phyloP scores from a whole-genome alignment of 495 filamentous ascomycete species.

The Penicillium tannophilum region DNA sequence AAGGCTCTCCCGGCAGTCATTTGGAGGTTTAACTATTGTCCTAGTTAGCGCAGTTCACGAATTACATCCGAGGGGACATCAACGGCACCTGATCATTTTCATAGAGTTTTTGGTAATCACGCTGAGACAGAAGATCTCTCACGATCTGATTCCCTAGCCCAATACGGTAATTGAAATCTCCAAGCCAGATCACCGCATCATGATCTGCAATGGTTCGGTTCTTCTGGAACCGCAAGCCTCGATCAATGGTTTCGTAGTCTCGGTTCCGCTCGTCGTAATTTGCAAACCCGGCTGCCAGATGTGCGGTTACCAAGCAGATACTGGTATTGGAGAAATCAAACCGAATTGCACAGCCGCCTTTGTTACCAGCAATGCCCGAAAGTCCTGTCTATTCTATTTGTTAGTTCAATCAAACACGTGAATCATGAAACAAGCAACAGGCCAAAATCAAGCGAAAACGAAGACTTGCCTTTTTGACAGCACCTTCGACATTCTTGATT shows the following conservation, averaged over 20 bases:
- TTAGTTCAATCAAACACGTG: background rate
- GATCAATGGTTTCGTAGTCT: conserved; percentile 87
- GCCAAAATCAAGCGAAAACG: too few species aligned
- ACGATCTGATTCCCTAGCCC: conserved; percentile 80
- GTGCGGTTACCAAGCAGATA: conserved; percentile 94
- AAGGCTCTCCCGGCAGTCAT: conserved; percentile 93
- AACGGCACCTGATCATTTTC: conserved; percentile 82
- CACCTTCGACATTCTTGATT: conserved; percentile 96
- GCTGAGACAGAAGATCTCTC: conserved; percentile 66
- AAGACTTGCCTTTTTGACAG: conserved; percentile 74
- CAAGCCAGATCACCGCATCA: conserved; percentile 94
- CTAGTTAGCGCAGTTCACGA: conserved; percentile 13
- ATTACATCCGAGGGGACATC: background rate
- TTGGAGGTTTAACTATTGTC: conserved; percentile 78
- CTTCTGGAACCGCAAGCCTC: conserved; percentile 85
- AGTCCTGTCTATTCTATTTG: conserved; percentile 70
- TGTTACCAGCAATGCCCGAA: conserved; percentile 97
- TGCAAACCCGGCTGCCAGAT: conserved; percentile 93
- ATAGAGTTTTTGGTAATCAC: conserved; percentile 78
- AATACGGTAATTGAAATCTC: conserved; percentile 98
- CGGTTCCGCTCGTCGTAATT: conserved; percentile 96
- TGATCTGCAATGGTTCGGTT: conserved; percentile 90
- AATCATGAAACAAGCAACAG: background rate
- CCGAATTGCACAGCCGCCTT: conserved; percentile 95
- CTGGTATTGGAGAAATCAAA: conserved; percentile 94